These are phyloP conservation scores for Juglanconis juglandina DNA, from an alignment of 2,329 filamentous ascomycete species.

Conservation along the genomic window DNA sequence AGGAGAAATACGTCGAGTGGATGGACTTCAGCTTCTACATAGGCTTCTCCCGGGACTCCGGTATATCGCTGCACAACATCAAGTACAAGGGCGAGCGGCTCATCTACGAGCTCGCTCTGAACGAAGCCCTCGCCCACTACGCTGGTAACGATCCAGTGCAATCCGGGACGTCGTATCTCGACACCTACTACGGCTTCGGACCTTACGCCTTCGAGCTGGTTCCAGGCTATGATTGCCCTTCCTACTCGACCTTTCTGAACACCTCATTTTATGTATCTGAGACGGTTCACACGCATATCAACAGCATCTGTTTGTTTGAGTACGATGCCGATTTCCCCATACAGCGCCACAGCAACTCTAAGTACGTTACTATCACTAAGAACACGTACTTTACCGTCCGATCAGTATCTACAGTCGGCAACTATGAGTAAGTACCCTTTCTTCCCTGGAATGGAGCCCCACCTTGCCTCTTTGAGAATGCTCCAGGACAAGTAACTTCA, in stretches of 20 bases:
- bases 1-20: constrained; percentile 45
- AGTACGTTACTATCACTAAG: constrained; percentile 42
- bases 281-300: constrained; percentile 41
- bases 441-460: background rate
- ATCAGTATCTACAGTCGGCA: constrained; percentile 48
- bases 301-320: constrained; percentile 56
- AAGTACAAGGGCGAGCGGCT: constrained; percentile 52
- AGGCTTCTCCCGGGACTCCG: constrained; percentile 44
- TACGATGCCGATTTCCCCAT: constrained; percentile 47
- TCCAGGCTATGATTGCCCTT: constrained; percentile 50
- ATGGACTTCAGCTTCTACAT: constrained; percentile 53
- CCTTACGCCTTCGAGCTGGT: constrained; percentile 43
- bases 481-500: background rate
- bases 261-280: constrained; percentile 41
- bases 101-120: constrained; percentile 53
- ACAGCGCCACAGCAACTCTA: constrained; percentile 41
- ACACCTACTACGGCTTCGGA: constrained; percentile 46
- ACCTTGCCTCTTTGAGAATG: background rate
- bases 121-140: constrained; percentile 54
- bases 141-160: constrained; percentile 45
- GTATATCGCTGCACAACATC: constrained; percentile 49
- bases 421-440: constrained; percentile 41
- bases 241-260: constrained; percentile 48
- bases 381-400: constrained; percentile 46
- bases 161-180: constrained; percentile 43